Conservation (phyloP, 192 early-diverging fungal genomes). For the Coemansia brasiliensis region DNA sequence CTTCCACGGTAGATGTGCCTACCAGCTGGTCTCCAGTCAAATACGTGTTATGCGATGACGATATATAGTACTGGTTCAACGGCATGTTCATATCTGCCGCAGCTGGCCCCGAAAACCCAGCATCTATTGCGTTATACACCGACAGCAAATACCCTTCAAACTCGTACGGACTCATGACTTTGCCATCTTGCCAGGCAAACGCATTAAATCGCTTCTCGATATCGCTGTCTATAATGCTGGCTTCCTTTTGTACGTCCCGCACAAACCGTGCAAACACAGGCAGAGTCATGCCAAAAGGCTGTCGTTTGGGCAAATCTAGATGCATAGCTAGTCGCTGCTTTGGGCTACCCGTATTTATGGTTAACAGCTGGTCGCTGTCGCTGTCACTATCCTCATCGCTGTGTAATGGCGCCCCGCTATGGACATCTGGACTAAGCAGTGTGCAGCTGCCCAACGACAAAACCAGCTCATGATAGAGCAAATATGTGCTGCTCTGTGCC, state of each 20-base stretch:
- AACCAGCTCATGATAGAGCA: constrained; percentile 38
- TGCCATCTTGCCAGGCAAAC: constrained; percentile 22
- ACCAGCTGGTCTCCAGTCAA: constrained; percentile 81
- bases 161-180: constrained; percentile 40
- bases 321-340: constrained; percentile 10
- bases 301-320: constrained; percentile 28
- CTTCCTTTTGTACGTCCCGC: constrained; percentile 45
- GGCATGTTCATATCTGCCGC: constrained; percentile 56
- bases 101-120: neutral
- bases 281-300: constrained; percentile 31
- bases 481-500: constrained; percentile 29
- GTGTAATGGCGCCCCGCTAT: neutral
- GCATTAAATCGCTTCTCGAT: constrained; percentile 27
- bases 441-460: constrained; percentile 12
- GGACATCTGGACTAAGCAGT: neutral
- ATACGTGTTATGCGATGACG: constrained; percentile 91
- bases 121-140: constrained; percentile 29
- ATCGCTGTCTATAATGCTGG: constrained; percentile 14
- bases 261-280: constrained; percentile 42
- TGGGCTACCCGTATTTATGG: constrained; percentile 14
- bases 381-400: constrained; percentile 4
- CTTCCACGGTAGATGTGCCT: constrained; percentile 77
- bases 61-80: constrained; percentile 79
- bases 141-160: constrained; percentile 48
- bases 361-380: constrained; percentile 16